Evolutionary conservation across 2,329 filamentous ascomycete genomes (phyloP).

Genomic region (Trichoderma sp.): DNA sequence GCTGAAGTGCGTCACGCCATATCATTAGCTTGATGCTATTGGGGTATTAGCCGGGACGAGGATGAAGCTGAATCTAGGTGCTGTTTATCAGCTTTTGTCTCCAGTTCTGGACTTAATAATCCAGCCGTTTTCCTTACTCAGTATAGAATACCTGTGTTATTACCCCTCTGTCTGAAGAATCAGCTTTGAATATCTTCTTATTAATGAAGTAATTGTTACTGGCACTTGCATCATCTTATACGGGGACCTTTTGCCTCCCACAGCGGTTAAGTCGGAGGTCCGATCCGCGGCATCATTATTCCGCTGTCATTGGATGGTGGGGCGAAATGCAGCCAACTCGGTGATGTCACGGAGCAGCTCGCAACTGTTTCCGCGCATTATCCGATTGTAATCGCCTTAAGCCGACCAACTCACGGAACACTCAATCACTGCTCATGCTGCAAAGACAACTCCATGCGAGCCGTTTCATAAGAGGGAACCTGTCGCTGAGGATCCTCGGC

Average conservation of each 20-base stretch:
- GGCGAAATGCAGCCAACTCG: not conserved
- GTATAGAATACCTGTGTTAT: not conserved
- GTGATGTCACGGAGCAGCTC: constrained; percentile 16
- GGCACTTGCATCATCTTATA: not conserved
- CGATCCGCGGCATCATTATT: not conserved
- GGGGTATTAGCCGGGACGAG: not conserved
- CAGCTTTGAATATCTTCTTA: not conserved
- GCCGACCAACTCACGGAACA: not conserved
- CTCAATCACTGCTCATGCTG: constrained; percentile 1
- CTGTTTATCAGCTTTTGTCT: not conserved
- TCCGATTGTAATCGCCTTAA: constrained; percentile 1
- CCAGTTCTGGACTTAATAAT: not conserved
- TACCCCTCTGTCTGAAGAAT: not conserved
- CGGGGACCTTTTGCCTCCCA: not conserved
- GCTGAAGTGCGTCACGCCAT: not conserved
- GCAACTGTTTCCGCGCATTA: not conserved
- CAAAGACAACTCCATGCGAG: not conserved
- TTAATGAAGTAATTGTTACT: not conserved
- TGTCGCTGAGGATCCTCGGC: constrained; percentile 39
- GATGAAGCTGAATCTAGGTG: not conserved
- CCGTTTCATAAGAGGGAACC: not conserved
- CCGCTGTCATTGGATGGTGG: not conserved
- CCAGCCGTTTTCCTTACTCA: not conserved
- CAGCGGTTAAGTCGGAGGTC: not conserved
- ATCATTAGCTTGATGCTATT: not conserved